Base-by-base conservation (phyloP, 345 rosid species). In the Salix koriyanagi region DNA sequence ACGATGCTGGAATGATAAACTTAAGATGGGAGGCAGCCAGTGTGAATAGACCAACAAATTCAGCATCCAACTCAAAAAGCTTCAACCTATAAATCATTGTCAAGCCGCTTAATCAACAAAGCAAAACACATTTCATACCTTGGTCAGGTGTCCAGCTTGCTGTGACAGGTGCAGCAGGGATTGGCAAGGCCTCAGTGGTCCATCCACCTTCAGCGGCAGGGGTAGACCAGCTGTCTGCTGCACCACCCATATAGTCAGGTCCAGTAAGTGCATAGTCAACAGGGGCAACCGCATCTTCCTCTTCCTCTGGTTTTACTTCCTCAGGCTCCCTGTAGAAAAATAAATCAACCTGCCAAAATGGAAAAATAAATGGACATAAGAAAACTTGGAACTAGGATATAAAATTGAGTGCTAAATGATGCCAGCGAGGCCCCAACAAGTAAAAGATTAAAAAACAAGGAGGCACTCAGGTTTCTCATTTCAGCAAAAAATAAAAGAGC, bases 141-240 rank as follows among this genome's bases (percentile, higher is more conserved):
- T 84, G 79, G 16, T 93, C 93, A 30, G 79, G 69, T 12, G 65
- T 74, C 85, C 84, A 79, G 46, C 75, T 83, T 61, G 78, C 77
- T 50, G 78, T 73, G 80, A 75, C 82, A 25, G 92, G 93, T 44
- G 80, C 88, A 16, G 85, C 93, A 62, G 93, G 23, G 67, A 91
- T 85, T 10, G 81, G 83, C 73, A 70, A 82, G 23, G 80, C 83
- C 50, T 90, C 94, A 41, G 81, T 68, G 1, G 89, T 42, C 98
- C 98, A 93, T 50, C 84, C 87, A 23, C 65, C 76, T 74, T 87
- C 97, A 62, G 89, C 77, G 44, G 81, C 83, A 60, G 74, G 87
- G 41, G 85, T 72, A 0, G 87, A 79, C 96, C 96, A 92, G 42
- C 88, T 34, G 25, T 58, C 97, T 67, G 81, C 72, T 19, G 71